phyloP scores from a whole-genome alignment of 176 grass and related monocot species.

The Elaeis guineensis region DNA sequence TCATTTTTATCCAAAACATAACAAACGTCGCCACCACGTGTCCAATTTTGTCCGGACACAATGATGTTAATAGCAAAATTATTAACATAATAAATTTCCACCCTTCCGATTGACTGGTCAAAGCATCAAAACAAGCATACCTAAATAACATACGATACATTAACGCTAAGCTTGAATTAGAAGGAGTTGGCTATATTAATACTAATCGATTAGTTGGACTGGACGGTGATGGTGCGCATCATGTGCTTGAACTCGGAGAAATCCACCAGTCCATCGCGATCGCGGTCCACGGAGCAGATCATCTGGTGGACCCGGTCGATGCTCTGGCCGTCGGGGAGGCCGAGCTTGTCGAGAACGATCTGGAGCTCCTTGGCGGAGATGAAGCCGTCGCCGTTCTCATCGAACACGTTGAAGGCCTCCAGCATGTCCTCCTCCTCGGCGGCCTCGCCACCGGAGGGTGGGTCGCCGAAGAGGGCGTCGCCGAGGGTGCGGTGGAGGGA shows the following conservation, averaged over 20 bases:
- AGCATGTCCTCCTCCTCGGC: constrained; percentile 20
- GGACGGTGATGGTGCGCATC: constrained; percentile 23
- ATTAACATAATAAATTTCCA: too few relatives aligned
- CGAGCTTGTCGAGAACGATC: constrained; percentile 25
- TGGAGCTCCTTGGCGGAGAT: constrained; percentile 36
- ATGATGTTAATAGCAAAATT: too few relatives aligned
- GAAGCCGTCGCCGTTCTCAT: constrained; percentile 29
- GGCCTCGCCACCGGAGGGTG: neutral
- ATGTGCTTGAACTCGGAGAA: constrained; percentile 32
- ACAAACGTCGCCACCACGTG: too few relatives aligned
- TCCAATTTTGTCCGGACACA: too few relatives aligned
- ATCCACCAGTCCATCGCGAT: constrained; percentile 23
- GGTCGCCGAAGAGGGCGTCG: neutral
- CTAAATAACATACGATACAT: too few relatives aligned
- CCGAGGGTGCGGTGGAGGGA: constrained; percentile 24
- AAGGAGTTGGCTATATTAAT: too few relatives aligned
- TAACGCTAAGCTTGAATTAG: too few relatives aligned
- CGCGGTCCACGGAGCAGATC: constrained; percentile 30
- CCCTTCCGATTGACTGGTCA: too few relatives aligned
- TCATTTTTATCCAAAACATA: too few relatives aligned
- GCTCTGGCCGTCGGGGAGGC: constrained; percentile 13
- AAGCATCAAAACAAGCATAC: too few relatives aligned
- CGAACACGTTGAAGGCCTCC: constrained; percentile 36
- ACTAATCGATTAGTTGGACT: too few relatives aligned
- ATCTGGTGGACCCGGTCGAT: constrained; percentile 30